A percentile compares a stretch with the other conserved stretches of the same genome.
Conservation (phyloP, 768 basidiomycete species). For the Trametes punicea region DNA sequence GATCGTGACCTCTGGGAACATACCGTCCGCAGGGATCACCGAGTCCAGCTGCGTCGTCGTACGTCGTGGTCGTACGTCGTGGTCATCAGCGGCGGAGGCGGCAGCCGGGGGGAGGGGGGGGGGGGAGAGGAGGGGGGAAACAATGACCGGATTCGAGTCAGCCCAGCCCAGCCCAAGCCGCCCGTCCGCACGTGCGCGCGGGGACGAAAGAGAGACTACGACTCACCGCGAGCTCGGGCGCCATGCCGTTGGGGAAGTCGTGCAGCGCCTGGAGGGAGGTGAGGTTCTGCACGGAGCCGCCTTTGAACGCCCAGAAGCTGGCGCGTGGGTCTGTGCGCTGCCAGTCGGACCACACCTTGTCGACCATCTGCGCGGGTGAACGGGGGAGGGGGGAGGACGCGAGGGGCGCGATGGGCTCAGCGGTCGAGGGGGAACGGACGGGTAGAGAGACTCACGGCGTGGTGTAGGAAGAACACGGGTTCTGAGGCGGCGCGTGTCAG, state of each 20-base stretch:
- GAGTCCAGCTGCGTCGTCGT: conserved; percentile 25
- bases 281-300: conserved; percentile 31
- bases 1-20: conserved; percentile 27
- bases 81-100: neutral
- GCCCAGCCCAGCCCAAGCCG: no score
- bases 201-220: neutral
- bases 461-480: conserved; percentile 36
- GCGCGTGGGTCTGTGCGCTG: conserved; percentile 23
- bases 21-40: conserved; percentile 28
- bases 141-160: no score
- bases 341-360: conserved; percentile 39
- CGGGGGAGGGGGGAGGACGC: neutral
- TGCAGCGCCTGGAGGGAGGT: conserved; percentile 21
- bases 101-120: neutral
- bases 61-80: neutral
- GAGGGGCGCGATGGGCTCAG: neutral
- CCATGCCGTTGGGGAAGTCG: conserved; percentile 27
- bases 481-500: conserved; percentile 21
- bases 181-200: neutral
- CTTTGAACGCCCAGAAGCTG: conserved; percentile 30
- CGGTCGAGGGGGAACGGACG: no score
- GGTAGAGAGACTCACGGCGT: conserved; percentile 29
- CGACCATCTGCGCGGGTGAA: conserved; percentile 29
- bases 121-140: no score
- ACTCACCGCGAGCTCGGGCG: conserved; percentile 27